These are phyloP conservation scores for Geranium incanum DNA, from an alignment of 441 rosid genomes.

Conservation along the genomic window DNA sequence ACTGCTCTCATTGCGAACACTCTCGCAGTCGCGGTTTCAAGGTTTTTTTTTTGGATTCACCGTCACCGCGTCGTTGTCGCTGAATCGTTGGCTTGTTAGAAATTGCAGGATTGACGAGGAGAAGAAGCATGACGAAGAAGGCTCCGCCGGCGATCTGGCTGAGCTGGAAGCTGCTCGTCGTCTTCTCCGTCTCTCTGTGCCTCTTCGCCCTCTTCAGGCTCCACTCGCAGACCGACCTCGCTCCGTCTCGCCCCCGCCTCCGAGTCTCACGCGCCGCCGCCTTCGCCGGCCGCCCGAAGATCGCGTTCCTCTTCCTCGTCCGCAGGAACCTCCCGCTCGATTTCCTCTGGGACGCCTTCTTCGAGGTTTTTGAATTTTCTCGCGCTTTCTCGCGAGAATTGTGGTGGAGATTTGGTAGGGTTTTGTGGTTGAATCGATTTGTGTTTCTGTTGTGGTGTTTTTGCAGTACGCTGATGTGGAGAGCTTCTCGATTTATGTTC, in stretches of 20 bases:
- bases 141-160: constrained; percentile 31
- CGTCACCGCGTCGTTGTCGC: not conserved
- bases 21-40: not conserved
- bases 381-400: constrained; percentile 10
- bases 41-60: not conserved
- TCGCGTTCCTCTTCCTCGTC: constrained; percentile 68
- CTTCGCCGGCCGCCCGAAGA: constrained; percentile 53
- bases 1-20: not conserved
- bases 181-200: constrained; percentile 46
- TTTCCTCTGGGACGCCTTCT: constrained; percentile 78
- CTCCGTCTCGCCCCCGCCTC: constrained; percentile 29
- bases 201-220: constrained; percentile 44
- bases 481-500: constrained; percentile 62
- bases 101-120: constrained; percentile 22
- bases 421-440: not conserved
- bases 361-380: constrained; percentile 41
- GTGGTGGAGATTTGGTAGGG: not conserved
- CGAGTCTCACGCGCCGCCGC: constrained; percentile 18
- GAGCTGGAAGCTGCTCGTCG: constrained; percentile 54
- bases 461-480: constrained; percentile 52
- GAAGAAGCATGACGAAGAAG: constrained; percentile 36
- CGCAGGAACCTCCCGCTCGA: constrained; percentile 74
- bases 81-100: not conserved
- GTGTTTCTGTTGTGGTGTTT: not conserved
- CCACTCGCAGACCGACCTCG: constrained; percentile 28